Evolutionary conservation across 1,284 basidiomycete species (phyloP).

Genomic region (Marasmius fiardii): DNA sequence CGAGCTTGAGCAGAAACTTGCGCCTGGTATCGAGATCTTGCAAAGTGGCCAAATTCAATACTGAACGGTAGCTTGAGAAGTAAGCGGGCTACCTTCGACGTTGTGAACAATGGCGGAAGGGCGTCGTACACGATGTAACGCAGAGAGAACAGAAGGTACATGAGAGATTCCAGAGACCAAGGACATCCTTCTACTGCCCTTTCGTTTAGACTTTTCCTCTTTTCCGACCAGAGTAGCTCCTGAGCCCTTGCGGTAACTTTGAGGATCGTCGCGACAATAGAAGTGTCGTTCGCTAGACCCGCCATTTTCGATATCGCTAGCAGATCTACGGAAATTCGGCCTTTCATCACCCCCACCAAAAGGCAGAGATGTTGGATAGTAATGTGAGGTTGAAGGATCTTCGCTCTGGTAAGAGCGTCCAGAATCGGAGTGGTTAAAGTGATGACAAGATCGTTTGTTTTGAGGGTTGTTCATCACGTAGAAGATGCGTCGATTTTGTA

Average conservation of each 20-base stretch:
- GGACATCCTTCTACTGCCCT: constrained; percentile 6
- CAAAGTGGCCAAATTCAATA: too few species aligned
- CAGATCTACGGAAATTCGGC: constrained; percentile 5
- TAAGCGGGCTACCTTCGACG: constrained; percentile 28
- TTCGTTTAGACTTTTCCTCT: neutral
- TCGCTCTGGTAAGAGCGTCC: neutral
- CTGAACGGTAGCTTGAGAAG: too few species aligned
- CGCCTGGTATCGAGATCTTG: constrained; percentile 61
- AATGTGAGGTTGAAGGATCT: neutral
- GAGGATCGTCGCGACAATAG: neutral
- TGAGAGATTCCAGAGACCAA: constrained; percentile 7
- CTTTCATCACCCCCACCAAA: too few species aligned
- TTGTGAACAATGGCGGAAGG: constrained; percentile 29
- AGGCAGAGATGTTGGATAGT: neutral
- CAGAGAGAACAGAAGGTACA: constrained; percentile 9
- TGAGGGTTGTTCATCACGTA: neutral
- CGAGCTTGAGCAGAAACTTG: constrained; percentile 77
- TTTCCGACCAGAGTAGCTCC: constrained; percentile 6
- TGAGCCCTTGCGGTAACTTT: neutral
- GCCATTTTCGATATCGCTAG: constrained; percentile 13
- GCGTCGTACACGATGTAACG: constrained; percentile 19
- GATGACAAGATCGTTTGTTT: neutral
- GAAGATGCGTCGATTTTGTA: too few species aligned
- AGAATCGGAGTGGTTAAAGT: neutral
- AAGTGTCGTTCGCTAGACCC: constrained; percentile 2